phyloP scores from a whole-genome alignment of 345 rosid genomes.

The Populus tremula region DNA sequence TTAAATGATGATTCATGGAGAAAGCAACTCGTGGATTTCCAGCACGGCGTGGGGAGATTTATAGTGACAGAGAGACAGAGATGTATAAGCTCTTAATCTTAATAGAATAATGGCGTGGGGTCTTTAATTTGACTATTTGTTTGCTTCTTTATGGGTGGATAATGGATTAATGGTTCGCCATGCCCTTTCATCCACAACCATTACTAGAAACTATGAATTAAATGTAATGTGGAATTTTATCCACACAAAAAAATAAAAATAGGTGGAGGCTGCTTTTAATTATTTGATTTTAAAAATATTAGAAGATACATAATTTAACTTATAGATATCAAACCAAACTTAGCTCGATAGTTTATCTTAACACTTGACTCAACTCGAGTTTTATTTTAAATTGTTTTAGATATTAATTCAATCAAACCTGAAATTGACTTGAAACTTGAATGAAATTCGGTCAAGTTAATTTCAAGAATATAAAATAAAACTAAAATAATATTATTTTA shows the following conservation, averaged over 20 bases:
- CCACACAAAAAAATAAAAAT: background rate
- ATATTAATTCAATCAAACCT: too few species aligned
- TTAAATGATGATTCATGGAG: background rate
- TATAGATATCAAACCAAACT: too few species aligned
- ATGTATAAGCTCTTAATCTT: background rate
- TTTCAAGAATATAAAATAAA: too few species aligned
- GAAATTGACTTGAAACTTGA: accelerated
- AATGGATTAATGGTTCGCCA: background rate
- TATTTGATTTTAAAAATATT: background rate
- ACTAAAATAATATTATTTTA: too few species aligned
- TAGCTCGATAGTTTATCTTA: too few species aligned
- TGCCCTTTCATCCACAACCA: background rate
- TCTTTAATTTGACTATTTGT: background rate
- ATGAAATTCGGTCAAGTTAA: too few species aligned
- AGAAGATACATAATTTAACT: too few species aligned
- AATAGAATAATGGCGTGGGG: background rate
- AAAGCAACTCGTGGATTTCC: slow-evolving; percentile 9
- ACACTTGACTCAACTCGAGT: too few species aligned
- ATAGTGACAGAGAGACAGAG: background rate
- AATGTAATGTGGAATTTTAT: background rate
- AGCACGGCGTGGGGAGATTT: background rate
- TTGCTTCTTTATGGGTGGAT: background rate
- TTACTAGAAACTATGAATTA: background rate
- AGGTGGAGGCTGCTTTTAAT: background rate
- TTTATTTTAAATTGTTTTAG: too few species aligned